phyloP scores from a whole-genome alignment of 768 basidiomycete species.

The Rhodotorula babjevae region DNA sequence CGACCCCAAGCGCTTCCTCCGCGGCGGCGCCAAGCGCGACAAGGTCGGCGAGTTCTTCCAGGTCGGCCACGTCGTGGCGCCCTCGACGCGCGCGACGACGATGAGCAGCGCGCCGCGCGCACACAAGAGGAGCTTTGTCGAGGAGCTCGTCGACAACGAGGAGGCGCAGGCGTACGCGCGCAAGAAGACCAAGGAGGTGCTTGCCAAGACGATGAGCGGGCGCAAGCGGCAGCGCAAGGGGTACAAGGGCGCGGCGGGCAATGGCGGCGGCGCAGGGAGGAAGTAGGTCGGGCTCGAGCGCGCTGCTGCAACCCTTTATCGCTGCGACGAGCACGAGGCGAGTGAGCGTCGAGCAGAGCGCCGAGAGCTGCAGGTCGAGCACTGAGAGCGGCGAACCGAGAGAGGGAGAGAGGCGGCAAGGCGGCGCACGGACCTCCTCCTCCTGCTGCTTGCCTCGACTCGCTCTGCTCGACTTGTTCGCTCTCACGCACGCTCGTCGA shows the following conservation, averaged over 20 bases:
- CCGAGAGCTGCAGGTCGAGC: no score
- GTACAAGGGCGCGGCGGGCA: conserved; percentile 48
- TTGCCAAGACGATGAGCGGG: conserved; percentile 61
- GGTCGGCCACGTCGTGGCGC: conserved; percentile 56
- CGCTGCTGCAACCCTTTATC: no score
- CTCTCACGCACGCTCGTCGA: no score
- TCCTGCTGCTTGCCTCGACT: no score
- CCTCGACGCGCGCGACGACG: conserved; percentile 64
- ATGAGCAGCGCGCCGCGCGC: conserved; percentile 55
- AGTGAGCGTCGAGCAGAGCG: no score
- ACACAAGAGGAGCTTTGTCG: conserved; percentile 71
- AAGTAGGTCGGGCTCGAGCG: not conserved
- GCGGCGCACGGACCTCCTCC: no score
- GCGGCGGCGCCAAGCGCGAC: conserved; percentile 61
- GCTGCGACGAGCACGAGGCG: no score
- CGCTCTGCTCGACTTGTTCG: no score
- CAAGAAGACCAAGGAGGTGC: conserved; percentile 68
- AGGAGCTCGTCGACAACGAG: conserved; percentile 82
- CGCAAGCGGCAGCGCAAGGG: conserved; percentile 54
- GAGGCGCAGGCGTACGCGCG: conserved; percentile 84
- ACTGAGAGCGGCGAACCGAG: no score
- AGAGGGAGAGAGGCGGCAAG: no score
- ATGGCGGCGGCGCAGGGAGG: conserved; percentile 16
- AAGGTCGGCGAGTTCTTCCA: conserved; percentile 87
- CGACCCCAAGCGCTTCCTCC: conserved; percentile 86